Conservation (phyloP, 306 rosid species). For the Leucaena leucocephala region DNA sequence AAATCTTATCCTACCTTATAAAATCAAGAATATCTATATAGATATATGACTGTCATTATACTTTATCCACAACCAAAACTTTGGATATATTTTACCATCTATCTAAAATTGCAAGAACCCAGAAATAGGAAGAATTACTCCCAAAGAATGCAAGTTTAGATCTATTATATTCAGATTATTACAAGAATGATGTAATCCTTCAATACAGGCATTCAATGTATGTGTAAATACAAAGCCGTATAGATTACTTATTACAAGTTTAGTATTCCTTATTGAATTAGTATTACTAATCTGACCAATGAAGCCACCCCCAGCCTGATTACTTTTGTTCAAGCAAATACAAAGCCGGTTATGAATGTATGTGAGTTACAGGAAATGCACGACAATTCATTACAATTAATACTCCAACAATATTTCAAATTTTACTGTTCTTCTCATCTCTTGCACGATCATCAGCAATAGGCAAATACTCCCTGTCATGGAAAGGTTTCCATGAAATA, state of each 20-base stretch:
- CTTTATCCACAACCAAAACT: no score
- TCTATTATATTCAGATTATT: background rate
- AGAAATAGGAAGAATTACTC: background rate
- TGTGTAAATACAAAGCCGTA: no score
- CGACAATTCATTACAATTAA: background rate
- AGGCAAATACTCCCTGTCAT: constrained; percentile 63
- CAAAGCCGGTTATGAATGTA: background rate
- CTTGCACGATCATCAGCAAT: constrained; percentile 48
- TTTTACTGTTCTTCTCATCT: constrained; percentile 34
- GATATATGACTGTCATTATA: no score
- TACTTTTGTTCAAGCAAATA: constrained; percentile 38
- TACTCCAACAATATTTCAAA: constrained; percentile 22
- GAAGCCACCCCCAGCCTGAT: constrained; percentile 14
- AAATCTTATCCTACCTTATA: no score
- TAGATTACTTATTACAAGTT: no score
- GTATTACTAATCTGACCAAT: constrained; percentile 18
- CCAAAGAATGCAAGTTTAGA: background rate
- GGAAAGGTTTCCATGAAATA: constrained; percentile 4
- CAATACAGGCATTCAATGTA: constrained; percentile 5
- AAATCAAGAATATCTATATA: no score
- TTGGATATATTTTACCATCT: no score
- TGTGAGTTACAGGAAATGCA: constrained; percentile 6
- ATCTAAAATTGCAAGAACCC: background rate
- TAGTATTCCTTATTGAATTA: background rate
- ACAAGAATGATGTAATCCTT: background rate